phyloP scores from a whole-genome alignment of 192 early-diverging fungal genomes.

The Oehlia diaphana region DNA sequence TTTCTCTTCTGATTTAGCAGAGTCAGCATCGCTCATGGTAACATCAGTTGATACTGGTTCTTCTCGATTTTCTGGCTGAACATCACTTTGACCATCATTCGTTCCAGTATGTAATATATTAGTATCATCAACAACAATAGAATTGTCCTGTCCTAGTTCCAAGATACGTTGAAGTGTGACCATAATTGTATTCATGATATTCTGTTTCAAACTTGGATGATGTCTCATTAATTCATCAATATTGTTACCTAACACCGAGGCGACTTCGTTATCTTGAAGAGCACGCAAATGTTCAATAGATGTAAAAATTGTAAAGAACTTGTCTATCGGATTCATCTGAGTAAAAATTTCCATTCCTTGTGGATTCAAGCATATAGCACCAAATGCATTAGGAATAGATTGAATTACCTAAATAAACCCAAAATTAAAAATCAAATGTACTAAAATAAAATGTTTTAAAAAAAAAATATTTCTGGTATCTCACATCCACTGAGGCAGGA shows the following conservation, averaged over 20 bases:
- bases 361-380: slow-evolving; percentile 92
- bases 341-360: slow-evolving; percentile 84
- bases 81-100: slow-evolving; percentile 48
- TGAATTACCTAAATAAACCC: slow-evolving; percentile 49
- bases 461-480: slow-evolving; percentile 30
- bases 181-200: slow-evolving; percentile 70
- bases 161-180: slow-evolving; percentile 66
- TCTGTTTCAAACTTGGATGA: slow-evolving; percentile 80
- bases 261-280: slow-evolving; percentile 81
- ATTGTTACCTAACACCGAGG: slow-evolving; percentile 76
- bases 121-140: slow-evolving; percentile 38
- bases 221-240: slow-evolving; percentile 97
- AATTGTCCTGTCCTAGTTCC: slow-evolving; percentile 54
- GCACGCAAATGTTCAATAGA: slow-evolving; percentile 73
- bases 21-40: slow-evolving; percentile 32
- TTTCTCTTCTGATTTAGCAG: slow-evolving; percentile 48
- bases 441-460: not conserved
- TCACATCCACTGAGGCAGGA: slow-evolving; percentile 79
- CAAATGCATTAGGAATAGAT: slow-evolving; percentile 89
- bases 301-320: slow-evolving; percentile 77
- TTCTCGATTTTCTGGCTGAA: slow-evolving; percentile 32
- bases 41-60: slow-evolving; percentile 31
- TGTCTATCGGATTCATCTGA: slow-evolving; percentile 64
- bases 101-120: slow-evolving; percentile 48
- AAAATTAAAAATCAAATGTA: not conserved